These are phyloP conservation scores for Hansenula sp. DNA, from an alignment of 1,139 yeast species.

Conservation along the genomic window DNA sequence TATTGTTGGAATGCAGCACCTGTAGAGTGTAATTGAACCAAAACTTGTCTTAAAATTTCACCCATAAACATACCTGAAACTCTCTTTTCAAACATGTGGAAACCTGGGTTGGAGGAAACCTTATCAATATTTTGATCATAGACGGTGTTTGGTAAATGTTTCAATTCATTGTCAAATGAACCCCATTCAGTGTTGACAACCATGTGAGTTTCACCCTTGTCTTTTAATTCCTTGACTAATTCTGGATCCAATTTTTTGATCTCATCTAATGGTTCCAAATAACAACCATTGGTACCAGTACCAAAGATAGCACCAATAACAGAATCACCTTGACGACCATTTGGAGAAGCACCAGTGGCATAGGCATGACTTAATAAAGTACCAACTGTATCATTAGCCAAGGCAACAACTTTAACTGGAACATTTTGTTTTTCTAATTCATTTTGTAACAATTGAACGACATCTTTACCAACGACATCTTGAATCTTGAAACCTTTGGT, in stretches of 20 bases:
- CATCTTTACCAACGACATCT: slow-evolving; percentile 81
- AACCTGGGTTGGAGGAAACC: slow-evolving; percentile 75
- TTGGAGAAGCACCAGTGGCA: slow-evolving; percentile 42
- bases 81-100: slow-evolving; percentile 88
- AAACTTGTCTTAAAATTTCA: slow-evolving; percentile 70
- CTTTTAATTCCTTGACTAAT: slow-evolving; percentile 35
- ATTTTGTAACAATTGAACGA: slow-evolving; percentile 65
- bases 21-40: slow-evolving; percentile 60
- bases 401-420: slow-evolving; percentile 77
- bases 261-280: slow-evolving; percentile 65
- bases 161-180: slow-evolving; percentile 78
- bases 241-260: slow-evolving; percentile 60
- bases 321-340: slow-evolving; percentile 62
- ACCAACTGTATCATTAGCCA: slow-evolving; percentile 94
- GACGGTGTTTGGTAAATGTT: slow-evolving; percentile 67
- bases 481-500: slow-evolving; percentile 87
- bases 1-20: slow-evolving; percentile 55
- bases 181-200: slow-evolving; percentile 97
- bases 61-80: slow-evolving; percentile 94
- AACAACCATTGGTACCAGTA: slow-evolving; percentile 96
- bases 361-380: slow-evolving; percentile 86
- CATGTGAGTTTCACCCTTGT: slow-evolving; percentile 61
- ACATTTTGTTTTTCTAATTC: slow-evolving; percentile 54
- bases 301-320: slow-evolving; percentile 89
- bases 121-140: slow-evolving; percentile 71